Evolutionary conservation across 2,329 filamentous ascomycete species (phyloP), one percentile per base, ranked within the genome.

Genomic region (Cercospora citrullina): DNA sequence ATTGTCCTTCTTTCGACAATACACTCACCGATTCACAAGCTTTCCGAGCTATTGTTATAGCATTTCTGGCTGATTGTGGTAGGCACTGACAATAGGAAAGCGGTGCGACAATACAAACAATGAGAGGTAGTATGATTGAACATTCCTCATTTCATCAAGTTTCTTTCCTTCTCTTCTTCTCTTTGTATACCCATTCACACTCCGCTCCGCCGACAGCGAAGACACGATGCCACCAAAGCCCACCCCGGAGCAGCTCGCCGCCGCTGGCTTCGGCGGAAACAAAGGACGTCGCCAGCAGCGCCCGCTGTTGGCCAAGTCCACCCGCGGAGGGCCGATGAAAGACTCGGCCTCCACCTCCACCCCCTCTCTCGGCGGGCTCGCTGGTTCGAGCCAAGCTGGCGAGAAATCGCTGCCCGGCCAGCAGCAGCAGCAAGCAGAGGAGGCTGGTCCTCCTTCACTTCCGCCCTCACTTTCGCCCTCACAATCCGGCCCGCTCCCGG

Each of bases 1-100:
- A 62, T 62, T 62, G 33, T 62, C 60, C n/a, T 14, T 31, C 16
- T 58, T 8, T 21, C 55, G 28, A 31, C 55, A 58, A 58, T 58
- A 58, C 55, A 18, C 51, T 16, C 31, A 12, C 12, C 30, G 5
- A 36, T 31, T 39, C n/a, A 7, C 55, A 21, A 36, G 31, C 31
- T 58, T 36, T 31, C 55, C 28, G 55, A 53, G 30, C 58, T 14
- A 62, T 51, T 51, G 60, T 62, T 21, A 8, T 18, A 30, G 26
- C 60, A 62, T 21, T 28, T 48, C 14, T 14, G 16, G 23, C 8
- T 26, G 14, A 62, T 62, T 31, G 28, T 58, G 28, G 16, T 26
- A 33, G 16, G n/a, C 12, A 36, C 28, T 31, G 28, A 58, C 55
- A 58, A 58, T 31, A 18, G 55, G 16, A n/a, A 7, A 53, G 51